Percentiles rank a stretch among this genome's conserved stretches.
phyloP scores from a whole-genome alignment of 257 asterid genomes.

The Solanum sitiens region DNA sequence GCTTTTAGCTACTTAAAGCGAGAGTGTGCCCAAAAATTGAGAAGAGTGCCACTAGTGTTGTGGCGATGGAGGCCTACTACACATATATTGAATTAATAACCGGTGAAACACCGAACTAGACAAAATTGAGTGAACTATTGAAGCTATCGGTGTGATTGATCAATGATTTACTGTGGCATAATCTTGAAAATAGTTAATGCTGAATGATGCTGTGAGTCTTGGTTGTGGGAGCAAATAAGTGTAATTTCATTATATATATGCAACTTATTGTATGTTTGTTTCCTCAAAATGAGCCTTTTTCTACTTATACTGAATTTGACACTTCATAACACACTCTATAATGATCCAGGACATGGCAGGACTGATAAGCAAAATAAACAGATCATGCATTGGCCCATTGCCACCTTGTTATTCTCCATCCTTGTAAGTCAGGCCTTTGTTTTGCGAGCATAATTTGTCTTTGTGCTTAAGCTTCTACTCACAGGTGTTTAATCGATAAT shows the following conservation, averaged over 20 bases:
- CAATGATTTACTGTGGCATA: not conserved
- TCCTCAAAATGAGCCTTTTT: not conserved
- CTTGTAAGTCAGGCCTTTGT: constrained; percentile 44
- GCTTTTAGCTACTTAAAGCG: not conserved
- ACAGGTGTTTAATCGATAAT: not conserved
- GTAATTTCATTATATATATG: not conserved
- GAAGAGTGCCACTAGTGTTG: not conserved
- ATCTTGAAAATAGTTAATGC: not conserved
- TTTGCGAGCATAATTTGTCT: not conserved
- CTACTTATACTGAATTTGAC: not conserved
- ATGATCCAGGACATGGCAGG: constrained; percentile 97
- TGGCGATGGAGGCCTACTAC: not conserved
- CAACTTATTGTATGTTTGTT: not conserved
- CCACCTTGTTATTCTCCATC: constrained; percentile 94
- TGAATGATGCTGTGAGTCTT: not conserved
- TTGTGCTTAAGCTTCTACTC: not conserved
- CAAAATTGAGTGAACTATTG: not conserved
- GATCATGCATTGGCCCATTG: constrained; percentile 94
- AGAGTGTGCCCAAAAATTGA: not conserved
- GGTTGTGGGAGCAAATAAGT: not conserved
- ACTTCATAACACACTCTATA: not conserved
- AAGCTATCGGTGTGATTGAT: not conserved
- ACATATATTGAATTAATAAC: not conserved
- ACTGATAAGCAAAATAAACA: constrained; percentile 85
- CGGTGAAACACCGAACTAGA: not conserved